Evolutionary conservation across 805 yeast species (phyloP).

Genomic region (Hanseniaspora thailandica): DNA sequence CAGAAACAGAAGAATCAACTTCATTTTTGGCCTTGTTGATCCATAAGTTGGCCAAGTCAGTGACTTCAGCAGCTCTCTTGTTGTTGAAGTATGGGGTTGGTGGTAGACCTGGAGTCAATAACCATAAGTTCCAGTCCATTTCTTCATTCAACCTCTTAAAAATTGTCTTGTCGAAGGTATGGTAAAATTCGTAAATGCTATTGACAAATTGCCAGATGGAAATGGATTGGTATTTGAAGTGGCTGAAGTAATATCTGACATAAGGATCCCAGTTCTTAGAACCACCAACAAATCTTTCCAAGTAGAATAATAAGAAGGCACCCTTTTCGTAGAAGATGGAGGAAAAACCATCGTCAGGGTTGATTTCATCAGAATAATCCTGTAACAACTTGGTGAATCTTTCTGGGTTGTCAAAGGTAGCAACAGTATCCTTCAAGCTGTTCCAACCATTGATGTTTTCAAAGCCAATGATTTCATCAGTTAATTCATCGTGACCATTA

Average conservation of each 20-base stretch:
- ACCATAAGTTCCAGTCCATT: slow-evolving; percentile 81
- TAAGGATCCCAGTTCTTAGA: slow-evolving; percentile 59
- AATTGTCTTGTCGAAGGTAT: slow-evolving; percentile 31
- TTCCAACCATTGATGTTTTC: slow-evolving; percentile 83
- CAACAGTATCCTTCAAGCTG: slow-evolving; percentile 56
- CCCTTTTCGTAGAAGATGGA: slow-evolving; percentile 90
- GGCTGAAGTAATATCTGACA: slow-evolving; percentile 62
- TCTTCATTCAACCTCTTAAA: slow-evolving; percentile 41
- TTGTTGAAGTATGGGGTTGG: slow-evolving; percentile 78
- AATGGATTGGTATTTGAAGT: slow-evolving; percentile 56
- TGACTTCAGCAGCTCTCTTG: slow-evolving; percentile 61
- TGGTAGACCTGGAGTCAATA: slow-evolving; percentile 74
- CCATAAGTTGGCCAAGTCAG: slow-evolving; percentile 59
- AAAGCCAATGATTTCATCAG: slow-evolving; percentile 45
- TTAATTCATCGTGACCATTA: slow-evolving; percentile 27
- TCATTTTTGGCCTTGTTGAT: slow-evolving; percentile 27
- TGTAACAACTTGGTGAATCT: slow-evolving; percentile 58
- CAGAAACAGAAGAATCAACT: slow-evolving; percentile 16
- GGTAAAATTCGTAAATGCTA: slow-evolving; percentile 55
- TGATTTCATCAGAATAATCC: slow-evolving; percentile 53
- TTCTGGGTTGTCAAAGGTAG: slow-evolving; percentile 45
- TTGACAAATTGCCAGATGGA: slow-evolving; percentile 76
- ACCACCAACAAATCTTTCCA: slow-evolving; percentile 63
- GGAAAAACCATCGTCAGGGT: slow-evolving; percentile 84
- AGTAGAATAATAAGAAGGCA: slow-evolving; percentile 59